Conservation (phyloP, 2,329 filamentous ascomycete genomes). For the Aspergillus phoenicis region DNA sequence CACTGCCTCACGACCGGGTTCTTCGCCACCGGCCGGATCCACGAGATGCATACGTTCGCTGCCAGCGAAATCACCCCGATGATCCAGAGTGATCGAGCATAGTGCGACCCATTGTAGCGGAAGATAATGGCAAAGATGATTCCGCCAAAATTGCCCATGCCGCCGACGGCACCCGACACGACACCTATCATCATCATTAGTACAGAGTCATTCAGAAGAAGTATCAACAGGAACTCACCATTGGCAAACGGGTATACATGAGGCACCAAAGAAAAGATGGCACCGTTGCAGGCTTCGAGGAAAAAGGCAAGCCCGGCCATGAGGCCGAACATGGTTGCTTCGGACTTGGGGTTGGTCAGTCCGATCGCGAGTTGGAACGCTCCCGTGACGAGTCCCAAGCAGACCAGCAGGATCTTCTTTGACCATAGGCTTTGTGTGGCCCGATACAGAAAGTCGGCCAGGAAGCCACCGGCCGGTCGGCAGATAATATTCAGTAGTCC, state of each 20-base stretch:
- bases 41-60: slow-evolving; percentile 66
- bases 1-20: slow-evolving; percentile 45
- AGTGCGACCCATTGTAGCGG: slow-evolving; percentile 70
- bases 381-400: slow-evolving; percentile 59
- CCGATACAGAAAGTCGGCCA: slow-evolving; percentile 60
- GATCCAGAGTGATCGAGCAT: slow-evolving; percentile 75
- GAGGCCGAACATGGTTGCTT: slow-evolving; percentile 73
- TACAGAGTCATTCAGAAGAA: not conserved
- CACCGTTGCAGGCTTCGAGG: slow-evolving; percentile 80
- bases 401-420: slow-evolving; percentile 65
- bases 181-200: slow-evolving; percentile 42
- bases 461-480: slow-evolving; percentile 52
- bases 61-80: slow-evolving; percentile 75
- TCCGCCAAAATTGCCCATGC: slow-evolving; percentile 80
- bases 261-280: slow-evolving; percentile 83
- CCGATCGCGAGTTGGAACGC: slow-evolving; percentile 66
- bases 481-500: slow-evolving; percentile 55
- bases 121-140: slow-evolving; percentile 84
- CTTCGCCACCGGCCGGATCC: slow-evolving; percentile 63
- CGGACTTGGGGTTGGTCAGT: slow-evolving; percentile 61
- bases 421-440: slow-evolving; percentile 57
- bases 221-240: slow-evolving; percentile 51
- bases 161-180: slow-evolving; percentile 77
- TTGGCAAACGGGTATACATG: slow-evolving; percentile 85
- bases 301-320: slow-evolving; percentile 78